phyloP scores from a whole-genome alignment of 495 filamentous ascomycete genomes.

The Trichoderma virens region DNA sequence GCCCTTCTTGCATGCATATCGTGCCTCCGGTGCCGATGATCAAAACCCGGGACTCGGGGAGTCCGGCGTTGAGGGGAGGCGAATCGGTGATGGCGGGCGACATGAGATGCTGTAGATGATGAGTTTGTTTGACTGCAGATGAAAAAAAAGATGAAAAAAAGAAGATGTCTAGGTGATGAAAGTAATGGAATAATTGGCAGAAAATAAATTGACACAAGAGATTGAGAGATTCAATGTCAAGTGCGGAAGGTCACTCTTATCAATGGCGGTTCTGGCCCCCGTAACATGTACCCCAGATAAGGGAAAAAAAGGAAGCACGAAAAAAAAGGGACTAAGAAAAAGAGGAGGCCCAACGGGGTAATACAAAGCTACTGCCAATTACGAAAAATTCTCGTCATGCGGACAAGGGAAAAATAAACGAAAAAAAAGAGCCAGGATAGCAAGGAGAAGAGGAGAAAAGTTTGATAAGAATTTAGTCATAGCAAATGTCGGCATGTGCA shows the following conservation, averaged over 20 bases:
- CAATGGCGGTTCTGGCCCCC: too few relatives aligned
- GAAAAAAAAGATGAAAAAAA: not conserved
- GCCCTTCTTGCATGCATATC: slow-evolving; percentile 82
- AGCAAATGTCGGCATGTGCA: not conserved
- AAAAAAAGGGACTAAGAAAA: not conserved
- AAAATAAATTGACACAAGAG: too few relatives aligned
- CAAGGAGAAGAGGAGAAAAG: not conserved
- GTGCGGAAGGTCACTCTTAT: not conserved
- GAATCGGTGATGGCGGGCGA: not conserved
- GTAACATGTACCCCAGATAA: slow-evolving; percentile 1
- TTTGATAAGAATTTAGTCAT: not conserved
- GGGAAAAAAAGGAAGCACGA: not conserved
- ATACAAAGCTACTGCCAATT: too few relatives aligned
- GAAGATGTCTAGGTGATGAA: not conserved
- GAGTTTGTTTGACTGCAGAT: not conserved
- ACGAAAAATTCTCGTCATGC: not conserved
- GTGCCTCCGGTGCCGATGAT: slow-evolving; percentile 95
- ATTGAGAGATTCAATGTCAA: not conserved
- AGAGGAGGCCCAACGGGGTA: not conserved
- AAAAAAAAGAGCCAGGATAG: not conserved
- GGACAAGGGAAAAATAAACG: not conserved
- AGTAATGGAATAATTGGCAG: too few relatives aligned
- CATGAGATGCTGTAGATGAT: not conserved
- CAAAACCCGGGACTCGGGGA: slow-evolving; percentile 69
- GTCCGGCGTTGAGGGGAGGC: slow-evolving; percentile 1